These are phyloP conservation scores for Auricularia auricula-judae DNA, from an alignment of 768 basidiomycete species.

Conservation along the genomic window DNA sequence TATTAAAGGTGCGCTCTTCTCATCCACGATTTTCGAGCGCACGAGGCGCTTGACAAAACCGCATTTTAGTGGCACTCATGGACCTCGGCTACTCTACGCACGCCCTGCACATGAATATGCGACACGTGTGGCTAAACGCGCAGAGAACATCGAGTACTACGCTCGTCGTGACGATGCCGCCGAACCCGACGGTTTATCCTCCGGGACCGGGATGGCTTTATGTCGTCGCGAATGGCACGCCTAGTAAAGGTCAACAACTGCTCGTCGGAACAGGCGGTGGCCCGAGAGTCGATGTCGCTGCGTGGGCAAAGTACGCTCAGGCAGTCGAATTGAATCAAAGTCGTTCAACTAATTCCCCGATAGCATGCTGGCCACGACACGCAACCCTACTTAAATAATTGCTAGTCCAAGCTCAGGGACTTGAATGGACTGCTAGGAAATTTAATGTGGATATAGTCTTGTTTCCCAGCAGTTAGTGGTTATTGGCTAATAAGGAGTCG, in stretches of 20 bases:
- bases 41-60: slow-evolving; percentile 17
- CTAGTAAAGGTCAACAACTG: slow-evolving; percentile 22
- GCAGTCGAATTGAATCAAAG: no score
- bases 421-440: no score
- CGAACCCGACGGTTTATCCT: slow-evolving; percentile 25
- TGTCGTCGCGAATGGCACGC: slow-evolving; percentile 28
- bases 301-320: neutral
- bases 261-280: slow-evolving; percentile 23
- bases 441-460: no score
- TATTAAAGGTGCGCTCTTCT: slow-evolving; percentile 2
- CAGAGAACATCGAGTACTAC: slow-evolving; percentile 14
- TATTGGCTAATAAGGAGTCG: no score
- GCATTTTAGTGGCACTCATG: slow-evolving; percentile 24
- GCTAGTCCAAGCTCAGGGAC: no score
- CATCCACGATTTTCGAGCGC: neutral
- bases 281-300: neutral
- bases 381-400: neutral
- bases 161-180: slow-evolving; percentile 26
- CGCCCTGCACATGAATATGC: slow-evolving; percentile 22
- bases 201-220: slow-evolving; percentile 30
- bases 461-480: no score
- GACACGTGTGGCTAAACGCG: slow-evolving; percentile 22
- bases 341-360: neutral
- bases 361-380: neutral
- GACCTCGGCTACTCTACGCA: slow-evolving; percentile 29